These are phyloP conservation scores for Globisporangium acanthophoron DNA, from an alignment of 352 stramenopile genomes.

Conservation along the genomic window DNA sequence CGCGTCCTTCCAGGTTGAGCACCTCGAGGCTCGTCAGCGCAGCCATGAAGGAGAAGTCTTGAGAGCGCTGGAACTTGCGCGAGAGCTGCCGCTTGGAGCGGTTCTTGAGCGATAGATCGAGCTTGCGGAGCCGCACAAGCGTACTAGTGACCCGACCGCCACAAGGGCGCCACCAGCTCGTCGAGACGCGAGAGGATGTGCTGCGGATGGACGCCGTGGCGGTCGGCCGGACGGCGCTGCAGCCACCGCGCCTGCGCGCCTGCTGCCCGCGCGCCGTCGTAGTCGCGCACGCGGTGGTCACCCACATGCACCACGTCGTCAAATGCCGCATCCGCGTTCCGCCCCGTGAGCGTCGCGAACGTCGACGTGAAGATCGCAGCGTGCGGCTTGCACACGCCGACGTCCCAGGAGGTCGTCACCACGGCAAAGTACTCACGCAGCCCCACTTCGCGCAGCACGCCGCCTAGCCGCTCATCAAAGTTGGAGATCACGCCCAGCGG, in stretches of 20 bases:
- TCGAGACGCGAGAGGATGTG: conserved; percentile 33
- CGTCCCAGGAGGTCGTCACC: conserved; percentile 53
- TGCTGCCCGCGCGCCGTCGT: conserved; percentile 28
- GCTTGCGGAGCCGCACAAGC: conserved; percentile 32
- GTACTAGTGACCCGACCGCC: neutral
- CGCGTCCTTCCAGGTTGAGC: conserved; percentile 42
- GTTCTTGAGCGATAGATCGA: conserved; percentile 40
- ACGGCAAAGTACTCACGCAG: conserved; percentile 46
- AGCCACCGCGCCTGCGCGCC: conserved; percentile 43
- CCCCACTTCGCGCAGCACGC: conserved; percentile 32
- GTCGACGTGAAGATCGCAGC: conserved; percentile 52
- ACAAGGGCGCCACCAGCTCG: conserved; percentile 7
- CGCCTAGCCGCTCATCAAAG: conserved; percentile 66
- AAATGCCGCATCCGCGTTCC: neutral
- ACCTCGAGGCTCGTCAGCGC: conserved; percentile 32
- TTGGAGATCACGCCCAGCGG: conserved; percentile 68
- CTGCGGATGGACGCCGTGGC: conserved; percentile 1
- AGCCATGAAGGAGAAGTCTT: conserved; percentile 41
- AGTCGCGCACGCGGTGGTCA: conserved; percentile 53
- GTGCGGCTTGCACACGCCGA: conserved; percentile 45
- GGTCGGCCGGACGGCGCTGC: conserved; percentile 13
- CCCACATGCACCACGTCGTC: conserved; percentile 50
- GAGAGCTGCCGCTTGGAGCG: conserved; percentile 37
- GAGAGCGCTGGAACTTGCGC: conserved; percentile 29
- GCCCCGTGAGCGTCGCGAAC: conserved; percentile 21